phyloP scores from a whole-genome alignment of 352 stramenopile genomes.

The Phytopythium ostracodes region DNA sequence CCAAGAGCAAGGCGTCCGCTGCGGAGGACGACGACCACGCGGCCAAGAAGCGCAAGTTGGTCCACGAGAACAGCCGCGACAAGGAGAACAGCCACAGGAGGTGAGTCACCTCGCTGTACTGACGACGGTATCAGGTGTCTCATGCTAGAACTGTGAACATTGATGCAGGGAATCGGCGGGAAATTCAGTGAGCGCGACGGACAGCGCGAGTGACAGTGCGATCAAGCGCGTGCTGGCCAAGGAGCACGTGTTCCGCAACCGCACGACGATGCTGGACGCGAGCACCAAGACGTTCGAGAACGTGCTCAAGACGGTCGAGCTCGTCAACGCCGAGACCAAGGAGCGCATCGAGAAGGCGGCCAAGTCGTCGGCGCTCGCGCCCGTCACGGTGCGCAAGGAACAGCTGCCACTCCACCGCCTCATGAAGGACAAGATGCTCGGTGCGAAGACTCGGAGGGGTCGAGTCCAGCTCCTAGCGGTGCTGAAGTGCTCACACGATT shows the following conservation, averaged over 20 bases:
- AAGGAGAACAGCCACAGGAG: slow-evolving; percentile 39
- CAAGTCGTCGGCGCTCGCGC: slow-evolving; percentile 53
- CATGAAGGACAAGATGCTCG: slow-evolving; percentile 76
- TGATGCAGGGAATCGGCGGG: background rate
- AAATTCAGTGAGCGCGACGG: background rate
- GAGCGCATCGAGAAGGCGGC: slow-evolving; percentile 86
- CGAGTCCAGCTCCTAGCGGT: background rate
- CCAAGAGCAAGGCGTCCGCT: slow-evolving; percentile 12
- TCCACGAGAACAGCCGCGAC: slow-evolving; percentile 15
- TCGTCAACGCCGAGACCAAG: slow-evolving; percentile 80
- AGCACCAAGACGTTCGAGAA: slow-evolving; percentile 82
- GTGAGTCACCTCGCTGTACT: background rate
- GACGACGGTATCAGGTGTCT: background rate
- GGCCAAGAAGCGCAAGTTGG: slow-evolving; percentile 45
- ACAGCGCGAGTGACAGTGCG: slow-evolving; percentile 31
- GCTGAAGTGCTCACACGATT: background rate
- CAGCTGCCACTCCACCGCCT: slow-evolving; percentile 57
- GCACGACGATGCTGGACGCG: slow-evolving; percentile 73
- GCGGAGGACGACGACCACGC: slow-evolving; percentile 16
- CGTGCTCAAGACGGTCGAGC: slow-evolving; percentile 74
- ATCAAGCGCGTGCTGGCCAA: slow-evolving; percentile 68
- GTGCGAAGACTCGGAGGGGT: slow-evolving; percentile 13
- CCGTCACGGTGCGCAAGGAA: slow-evolving; percentile 46
- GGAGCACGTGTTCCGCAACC: slow-evolving; percentile 58
- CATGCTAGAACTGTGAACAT: background rate